Conservation (phyloP, 345 rosid genomes). For the Excoecaria agallocha region DNA sequence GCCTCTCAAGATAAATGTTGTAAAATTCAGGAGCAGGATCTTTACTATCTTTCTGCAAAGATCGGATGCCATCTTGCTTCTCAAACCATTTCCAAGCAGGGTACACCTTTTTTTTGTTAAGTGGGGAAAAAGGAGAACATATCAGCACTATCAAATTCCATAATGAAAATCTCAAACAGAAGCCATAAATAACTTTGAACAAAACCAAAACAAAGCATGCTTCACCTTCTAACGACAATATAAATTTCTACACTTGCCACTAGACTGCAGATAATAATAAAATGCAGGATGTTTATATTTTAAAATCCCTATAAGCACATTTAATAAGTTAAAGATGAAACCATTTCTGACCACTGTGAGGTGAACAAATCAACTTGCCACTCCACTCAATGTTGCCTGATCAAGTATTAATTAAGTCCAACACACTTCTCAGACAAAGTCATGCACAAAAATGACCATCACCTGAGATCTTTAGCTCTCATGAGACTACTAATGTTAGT, state of each 20-base stretch:
- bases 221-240: background rate
- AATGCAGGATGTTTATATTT: background rate
- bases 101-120: slow-evolving; percentile 69
- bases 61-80: slow-evolving; percentile 99
- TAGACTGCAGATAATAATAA: background rate
- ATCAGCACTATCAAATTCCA: slow-evolving; percentile 10
- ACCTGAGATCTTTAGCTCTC: background rate
- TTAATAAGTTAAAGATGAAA: background rate
- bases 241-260: background rate
- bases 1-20: slow-evolving; percentile 98
- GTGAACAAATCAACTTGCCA: background rate
- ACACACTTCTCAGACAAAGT: background rate
- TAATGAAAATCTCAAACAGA: slow-evolving; percentile 6
- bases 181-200: background rate
- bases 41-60: slow-evolving; percentile 83
- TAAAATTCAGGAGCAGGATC: slow-evolving; percentile 99
- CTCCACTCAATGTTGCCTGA: background rate
- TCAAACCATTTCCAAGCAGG: slow-evolving; percentile 99
- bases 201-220: background rate
- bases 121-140: background rate
- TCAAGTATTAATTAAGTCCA: background rate
- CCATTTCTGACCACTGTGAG: background rate
- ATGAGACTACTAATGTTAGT: background rate
- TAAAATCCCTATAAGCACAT: background rate
- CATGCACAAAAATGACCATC: background rate